These are phyloP conservation scores for Amylocystis lapponica DNA, from an alignment of 768 basidiomycete genomes.

Conservation along the genomic window DNA sequence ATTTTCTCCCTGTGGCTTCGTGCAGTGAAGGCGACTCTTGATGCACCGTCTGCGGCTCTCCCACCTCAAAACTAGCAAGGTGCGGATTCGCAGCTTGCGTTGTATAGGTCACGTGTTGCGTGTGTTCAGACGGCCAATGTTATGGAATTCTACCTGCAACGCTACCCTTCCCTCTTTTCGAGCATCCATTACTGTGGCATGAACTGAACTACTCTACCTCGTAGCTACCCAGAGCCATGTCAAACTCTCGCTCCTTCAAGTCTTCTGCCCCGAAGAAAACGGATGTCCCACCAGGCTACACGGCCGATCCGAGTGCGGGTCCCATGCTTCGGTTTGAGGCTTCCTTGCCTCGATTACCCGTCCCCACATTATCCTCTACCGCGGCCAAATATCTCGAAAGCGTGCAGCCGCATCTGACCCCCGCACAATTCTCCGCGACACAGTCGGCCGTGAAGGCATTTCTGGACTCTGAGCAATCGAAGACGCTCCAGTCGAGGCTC, in stretches of 20 bases:
- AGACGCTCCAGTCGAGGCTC: slow-evolving; percentile 72
- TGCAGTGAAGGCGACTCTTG: background rate
- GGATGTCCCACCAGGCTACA: slow-evolving; percentile 40
- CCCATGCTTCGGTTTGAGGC: slow-evolving; percentile 73
- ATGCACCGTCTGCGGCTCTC: background rate
- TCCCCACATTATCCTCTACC: slow-evolving; percentile 80
- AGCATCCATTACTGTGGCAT: background rate
- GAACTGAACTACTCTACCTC: background rate
- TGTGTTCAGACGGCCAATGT: background rate
- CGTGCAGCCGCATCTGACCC: slow-evolving; percentile 69
- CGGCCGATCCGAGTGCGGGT: slow-evolving; percentile 48
- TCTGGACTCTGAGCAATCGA: slow-evolving; percentile 58
- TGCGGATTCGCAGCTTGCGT: background rate
- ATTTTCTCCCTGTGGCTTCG: background rate
- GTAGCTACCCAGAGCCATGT: slow-evolving; percentile 15
- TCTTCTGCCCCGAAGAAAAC: slow-evolving; percentile 25
- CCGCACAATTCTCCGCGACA: slow-evolving; percentile 55
- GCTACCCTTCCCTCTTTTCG: background rate
- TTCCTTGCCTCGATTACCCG: slow-evolving; percentile 71
- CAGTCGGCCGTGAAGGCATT: slow-evolving; percentile 59
- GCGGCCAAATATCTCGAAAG: slow-evolving; percentile 85
- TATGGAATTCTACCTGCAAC: background rate
- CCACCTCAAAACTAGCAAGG: slow-evolving; percentile 1
- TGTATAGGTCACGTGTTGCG: background rate
- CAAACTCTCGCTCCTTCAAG: slow-evolving; percentile 25